Evolutionary conservation across 805 yeast species (phyloP), one percentile per base, ranked within the genome.

Genomic region (Tetrapisispora phaffii): DNA sequence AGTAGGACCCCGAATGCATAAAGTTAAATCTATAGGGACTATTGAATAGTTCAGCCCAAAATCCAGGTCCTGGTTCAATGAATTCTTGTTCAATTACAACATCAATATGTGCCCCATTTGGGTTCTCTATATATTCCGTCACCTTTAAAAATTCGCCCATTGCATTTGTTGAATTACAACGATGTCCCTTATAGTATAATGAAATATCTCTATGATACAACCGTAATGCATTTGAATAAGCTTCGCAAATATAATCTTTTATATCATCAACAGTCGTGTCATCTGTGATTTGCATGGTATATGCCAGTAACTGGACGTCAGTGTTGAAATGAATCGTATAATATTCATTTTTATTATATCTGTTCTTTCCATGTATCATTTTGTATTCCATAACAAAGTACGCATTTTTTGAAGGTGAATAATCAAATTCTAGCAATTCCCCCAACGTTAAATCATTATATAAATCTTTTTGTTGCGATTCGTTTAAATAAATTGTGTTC

Each of bases 341-440:
- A 19, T 47, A 40, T 29, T 56, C 56, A n/a, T 46, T 47, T 2
- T 31, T 40, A 10, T 16, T 7, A 10, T 16, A 29, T 7, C 24
- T 32, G 12, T 42, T 38, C 16, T 41, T 29, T 9, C 35, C 39
- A 40, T 57, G 57, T 21, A 46, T 55, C 21, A 62, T 50, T 29
- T 49, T 47, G 48, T 56, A 60, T 47, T 50, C 50, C 2, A 60
- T 55, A 19, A 56, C 57, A 42, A 64, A 51, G 43, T 55, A 60
- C 19, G 61, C 41, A 10, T 51, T 54, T 15, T 58, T 55, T 17
- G 52, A 51, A 2, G 70, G 69, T 0, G 62, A 58, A 34, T 56
- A 58, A 48, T 65, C 69, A 20, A 63, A 46, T 2, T 59, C 53
- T 15, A 66, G 36, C 4, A 65, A 43, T 17, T 63, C 59, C 2